A percentile compares a stretch with the other conserved stretches of the same genome.
phyloP scores from a whole-genome alignment of 495 filamentous ascomycete genomes.

The Penicillium egyptiacum region DNA sequence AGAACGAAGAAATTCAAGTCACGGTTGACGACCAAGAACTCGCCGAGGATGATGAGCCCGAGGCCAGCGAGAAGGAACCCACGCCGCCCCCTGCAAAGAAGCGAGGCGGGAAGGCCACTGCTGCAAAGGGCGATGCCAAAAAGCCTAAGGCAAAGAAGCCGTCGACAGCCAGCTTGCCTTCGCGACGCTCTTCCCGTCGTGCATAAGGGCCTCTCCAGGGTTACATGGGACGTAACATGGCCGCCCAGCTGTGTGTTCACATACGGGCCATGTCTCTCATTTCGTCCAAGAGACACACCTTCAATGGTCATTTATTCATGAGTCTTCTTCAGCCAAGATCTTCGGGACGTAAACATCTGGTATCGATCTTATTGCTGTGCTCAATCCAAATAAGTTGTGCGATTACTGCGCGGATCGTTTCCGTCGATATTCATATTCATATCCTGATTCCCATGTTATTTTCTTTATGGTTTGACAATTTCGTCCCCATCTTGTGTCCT shows the following conservation, averaged over 20 bases:
- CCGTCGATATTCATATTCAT: slow-evolving; percentile 17
- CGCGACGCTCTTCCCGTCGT: slow-evolving; percentile 42
- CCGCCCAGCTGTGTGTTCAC: not conserved
- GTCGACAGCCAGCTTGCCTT: slow-evolving; percentile 33
- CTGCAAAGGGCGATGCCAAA: slow-evolving; percentile 23
- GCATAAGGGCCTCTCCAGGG: slow-evolving; percentile 23
- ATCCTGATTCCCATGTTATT: slow-evolving; percentile 13
- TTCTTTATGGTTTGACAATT: not conserved
- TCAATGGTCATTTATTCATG: slow-evolving; percentile 6
- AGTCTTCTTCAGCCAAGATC: not conserved
- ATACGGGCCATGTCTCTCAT: not conserved
- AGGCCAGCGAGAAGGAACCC: slow-evolving; percentile 25
- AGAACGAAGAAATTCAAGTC: slow-evolving; percentile 22
- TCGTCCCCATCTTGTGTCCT: not conserved
- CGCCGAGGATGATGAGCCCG: slow-evolving; percentile 27
- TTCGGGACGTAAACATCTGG: not conserved
- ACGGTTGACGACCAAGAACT: slow-evolving; percentile 26
- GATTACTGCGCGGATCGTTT: not conserved
- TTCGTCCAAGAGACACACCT: not conserved
- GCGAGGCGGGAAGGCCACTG: slow-evolving; percentile 18
- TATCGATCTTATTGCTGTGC: not conserved
- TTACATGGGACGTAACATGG: not conserved
- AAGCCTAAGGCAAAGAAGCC: slow-evolving; percentile 23
- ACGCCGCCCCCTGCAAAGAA: slow-evolving; percentile 29
- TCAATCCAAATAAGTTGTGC: not conserved